Conservation (phyloP, 257 asterid genomes). For the Fraxinus pennsylvanica region DNA sequence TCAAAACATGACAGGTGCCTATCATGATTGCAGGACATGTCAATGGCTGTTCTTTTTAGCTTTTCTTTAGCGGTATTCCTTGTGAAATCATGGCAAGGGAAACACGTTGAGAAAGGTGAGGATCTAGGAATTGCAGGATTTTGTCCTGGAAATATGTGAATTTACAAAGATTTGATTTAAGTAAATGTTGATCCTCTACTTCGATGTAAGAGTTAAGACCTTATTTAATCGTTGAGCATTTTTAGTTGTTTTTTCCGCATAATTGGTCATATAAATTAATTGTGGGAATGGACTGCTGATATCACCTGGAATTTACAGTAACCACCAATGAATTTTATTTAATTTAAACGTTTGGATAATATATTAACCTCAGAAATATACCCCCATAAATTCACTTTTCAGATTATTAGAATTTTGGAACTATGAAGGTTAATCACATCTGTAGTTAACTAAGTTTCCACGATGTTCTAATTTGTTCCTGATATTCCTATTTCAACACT, state of each 20-base stretch:
- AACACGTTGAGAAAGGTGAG: constrained; percentile 68
- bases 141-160: constrained; percentile 17
- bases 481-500: not conserved
- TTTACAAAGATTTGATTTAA: not conserved
- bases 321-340: not conserved
- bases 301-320: not conserved
- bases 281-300: not conserved
- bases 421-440: not conserved
- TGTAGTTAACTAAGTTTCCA: not conserved
- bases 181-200: constrained; percentile 5
- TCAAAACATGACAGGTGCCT: constrained; percentile 22
- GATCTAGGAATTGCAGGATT: constrained; percentile 13
- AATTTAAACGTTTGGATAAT: not conserved
- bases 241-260: not conserved
- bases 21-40: constrained; percentile 37
- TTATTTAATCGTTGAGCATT: not conserved
- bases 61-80: constrained; percentile 40
- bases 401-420: not conserved
- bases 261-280: constrained; percentile 8
- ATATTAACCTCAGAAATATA: constrained; percentile 7
- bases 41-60: constrained; percentile 43
- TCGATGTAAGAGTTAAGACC: not conserved
- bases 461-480: not conserved
- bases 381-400: constrained; percentile 15
- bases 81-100: constrained; percentile 33